Percentiles rank a stretch among this genome's conserved stretches.
Evolutionary conservation across 805 yeast genomes (phyloP).

Genomic region (Kazachstania taianensis): DNA sequence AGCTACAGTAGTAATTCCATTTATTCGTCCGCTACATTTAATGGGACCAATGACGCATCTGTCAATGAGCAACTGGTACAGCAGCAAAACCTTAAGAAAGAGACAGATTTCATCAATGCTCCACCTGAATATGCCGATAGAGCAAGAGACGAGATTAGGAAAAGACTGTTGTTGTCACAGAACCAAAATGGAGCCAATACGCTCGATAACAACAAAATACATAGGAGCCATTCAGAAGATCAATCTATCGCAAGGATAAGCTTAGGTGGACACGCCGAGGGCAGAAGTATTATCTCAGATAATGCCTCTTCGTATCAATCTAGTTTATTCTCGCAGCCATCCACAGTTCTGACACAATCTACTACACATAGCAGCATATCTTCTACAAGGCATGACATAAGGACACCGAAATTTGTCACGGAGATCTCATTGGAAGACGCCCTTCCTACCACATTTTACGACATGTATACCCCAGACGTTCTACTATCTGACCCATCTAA

Average conservation of each 20-base stretch:
- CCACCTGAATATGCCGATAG: conserved; percentile 29
- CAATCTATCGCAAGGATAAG: background rate
- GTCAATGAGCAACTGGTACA: conserved; percentile 1
- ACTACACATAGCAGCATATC: too few species aligned
- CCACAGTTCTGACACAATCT: conserved; percentile 11
- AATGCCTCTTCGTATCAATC: conserved; percentile 19
- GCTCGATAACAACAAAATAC: background rate
- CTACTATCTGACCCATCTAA: conserved; percentile 32
- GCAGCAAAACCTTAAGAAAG: conserved; percentile 5
- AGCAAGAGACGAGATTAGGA: conserved; percentile 29
- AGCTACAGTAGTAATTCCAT: too few species aligned
- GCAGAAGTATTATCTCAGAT: conserved; percentile 14
- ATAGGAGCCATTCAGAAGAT: background rate
- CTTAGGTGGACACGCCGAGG: conserved; percentile 5
- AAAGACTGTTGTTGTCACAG: conserved; percentile 15
- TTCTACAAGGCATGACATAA: background rate
- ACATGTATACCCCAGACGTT: conserved; percentile 50
- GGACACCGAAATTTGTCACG: conserved; percentile 11
- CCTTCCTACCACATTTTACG: conserved; percentile 41
- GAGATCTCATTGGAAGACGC: conserved; percentile 36
- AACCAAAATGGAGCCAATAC: too few species aligned
- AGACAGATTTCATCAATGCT: conserved; percentile 24
- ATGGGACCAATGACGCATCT: background rate
- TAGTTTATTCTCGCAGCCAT: conserved; percentile 23
- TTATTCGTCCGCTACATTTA: background rate